Base-by-base conservation (phyloP, 768 basidiomycete species). In the Sarcodon aspratus region DNA sequence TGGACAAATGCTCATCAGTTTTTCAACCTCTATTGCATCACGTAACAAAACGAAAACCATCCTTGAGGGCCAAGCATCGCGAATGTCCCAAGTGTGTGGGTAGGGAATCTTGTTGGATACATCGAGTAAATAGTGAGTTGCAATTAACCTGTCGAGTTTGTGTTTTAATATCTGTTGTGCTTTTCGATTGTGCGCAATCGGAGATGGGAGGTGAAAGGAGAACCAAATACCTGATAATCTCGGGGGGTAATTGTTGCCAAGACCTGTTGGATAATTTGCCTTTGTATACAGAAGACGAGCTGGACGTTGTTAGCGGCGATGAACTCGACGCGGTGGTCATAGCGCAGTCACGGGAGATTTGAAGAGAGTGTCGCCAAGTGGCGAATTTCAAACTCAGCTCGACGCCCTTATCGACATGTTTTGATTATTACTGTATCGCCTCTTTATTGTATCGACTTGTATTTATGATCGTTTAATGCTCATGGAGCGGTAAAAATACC, bases 31-130 rank as follows among this genome's bases (percentile, higher is more conserved):
- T 18, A 66, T 61, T 15, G 76, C 74, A 67, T 85, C 80, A 60
- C 82, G 80, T 55, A 85, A 62, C 43, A 72, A 68, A 9, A 72
- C 69, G 60, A 76, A 86, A 1, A 80, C 74, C 64, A 82, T 75
- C 51, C 80, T 68, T 9, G 71, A 69, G 40, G 75, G 73, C 83
- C 82, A 85, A 11, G 68, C 60, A 44, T 78, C 73, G 48, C 69
- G 72, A 62, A 58, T 63, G 56, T 67, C 68, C 72, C 72, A 74
- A 33, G 66, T 63, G 1, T 55, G 64, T 2, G 82, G 82, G 54
- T 66, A 70, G 54, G 77, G 75, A 32, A 57, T 67, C 6, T 59
- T 62, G 0, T 60, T 57, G 21, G 74, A 54, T 60, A 64, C 59
- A 72, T 75, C 69, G 62, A 70, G 62, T 35, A 85, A 71, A 59